Percentiles rank a stretch among this genome's conserved stretches.
These are phyloP conservation scores for Xylaria sp. DNA, from an alignment of 2,329 filamentous ascomycete species.

Conservation along the genomic window DNA sequence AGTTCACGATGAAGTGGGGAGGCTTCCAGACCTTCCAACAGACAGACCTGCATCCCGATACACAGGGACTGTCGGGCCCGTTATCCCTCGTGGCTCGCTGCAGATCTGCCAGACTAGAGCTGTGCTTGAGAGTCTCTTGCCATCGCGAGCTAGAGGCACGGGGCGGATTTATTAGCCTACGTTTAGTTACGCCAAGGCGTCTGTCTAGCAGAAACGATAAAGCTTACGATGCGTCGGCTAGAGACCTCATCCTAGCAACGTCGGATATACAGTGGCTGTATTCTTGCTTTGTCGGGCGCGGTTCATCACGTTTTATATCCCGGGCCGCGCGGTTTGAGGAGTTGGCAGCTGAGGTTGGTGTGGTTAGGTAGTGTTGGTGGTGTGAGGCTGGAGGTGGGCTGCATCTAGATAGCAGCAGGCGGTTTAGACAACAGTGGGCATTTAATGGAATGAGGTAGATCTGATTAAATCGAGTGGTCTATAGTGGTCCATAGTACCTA, in stretches of 20 bases:
- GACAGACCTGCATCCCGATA: constrained; percentile 78
- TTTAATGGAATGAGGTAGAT: no score
- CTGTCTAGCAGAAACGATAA: not conserved
- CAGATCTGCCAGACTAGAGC: constrained; percentile 64
- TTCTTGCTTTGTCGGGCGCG: not conserved
- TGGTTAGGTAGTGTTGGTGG: not conserved
- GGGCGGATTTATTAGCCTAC: constrained; percentile 3
- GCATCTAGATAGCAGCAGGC: not conserved
- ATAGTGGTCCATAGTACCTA: no score
- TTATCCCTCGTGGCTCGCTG: constrained; percentile 68
- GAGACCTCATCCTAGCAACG: constrained; percentile 40
- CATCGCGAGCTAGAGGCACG: constrained; percentile 63
- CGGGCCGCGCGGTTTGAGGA: not conserved
- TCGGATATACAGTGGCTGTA: not conserved
- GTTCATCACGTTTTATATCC: constrained; percentile 9
- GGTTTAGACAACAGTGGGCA: no score
- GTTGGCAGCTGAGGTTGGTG: not conserved
- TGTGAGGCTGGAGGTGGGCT: not conserved
- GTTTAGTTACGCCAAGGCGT: not conserved
- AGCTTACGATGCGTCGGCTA: constrained; percentile 41
- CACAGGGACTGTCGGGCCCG: constrained; percentile 65
- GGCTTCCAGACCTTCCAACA: constrained; percentile 78
- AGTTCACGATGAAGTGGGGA: not conserved
- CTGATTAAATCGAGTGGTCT: no score
- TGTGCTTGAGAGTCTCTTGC: constrained; percentile 65